Conservation (phyloP, 306 rosid species). For the Medicago lupulina region DNA sequence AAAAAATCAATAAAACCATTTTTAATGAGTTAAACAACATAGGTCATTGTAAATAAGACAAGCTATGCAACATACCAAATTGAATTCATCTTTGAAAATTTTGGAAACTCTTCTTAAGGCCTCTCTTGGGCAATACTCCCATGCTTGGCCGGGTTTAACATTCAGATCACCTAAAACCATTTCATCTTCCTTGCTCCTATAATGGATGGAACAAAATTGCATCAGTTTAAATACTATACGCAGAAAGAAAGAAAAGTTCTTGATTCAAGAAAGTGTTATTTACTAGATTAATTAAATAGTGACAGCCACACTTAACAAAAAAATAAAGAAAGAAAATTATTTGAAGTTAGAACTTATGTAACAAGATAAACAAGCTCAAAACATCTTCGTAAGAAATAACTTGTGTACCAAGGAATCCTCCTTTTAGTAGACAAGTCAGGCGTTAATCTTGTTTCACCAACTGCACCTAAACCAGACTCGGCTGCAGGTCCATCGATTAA, state of each 20-base stretch:
- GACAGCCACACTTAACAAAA: too few species aligned
- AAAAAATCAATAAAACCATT: neutral
- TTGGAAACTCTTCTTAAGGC: constrained; percentile 71
- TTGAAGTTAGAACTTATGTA: too few species aligned
- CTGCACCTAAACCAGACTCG: constrained; percentile 73
- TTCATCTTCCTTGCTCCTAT: constrained; percentile 81
- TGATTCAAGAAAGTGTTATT: too few species aligned
- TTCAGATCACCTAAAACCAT: constrained; percentile 87
- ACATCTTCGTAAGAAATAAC: constrained; percentile 5
- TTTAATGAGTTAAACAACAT: constrained; percentile 30
- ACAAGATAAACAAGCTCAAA: too few species aligned
- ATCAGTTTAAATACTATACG: neutral
- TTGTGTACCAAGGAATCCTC: constrained; percentile 78
- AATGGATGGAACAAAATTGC: constrained; percentile 30
- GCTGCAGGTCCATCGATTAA: constrained; percentile 66
- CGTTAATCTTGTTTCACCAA: constrained; percentile 81
- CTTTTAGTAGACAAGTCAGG: constrained; percentile 85
- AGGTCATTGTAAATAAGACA: constrained; percentile 15
- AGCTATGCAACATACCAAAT: constrained; percentile 64
- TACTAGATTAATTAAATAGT: too few species aligned
- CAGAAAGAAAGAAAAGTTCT: too few species aligned
- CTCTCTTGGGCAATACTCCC: constrained; percentile 96
- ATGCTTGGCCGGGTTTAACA: constrained; percentile 74
- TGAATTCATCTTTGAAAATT: constrained; percentile 83
- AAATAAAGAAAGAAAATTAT: too few species aligned